Evolutionary conservation across 768 basidiomycete species (phyloP), one percentile per base, ranked within the genome.

Genomic region (Roridomyces roridus): DNA sequence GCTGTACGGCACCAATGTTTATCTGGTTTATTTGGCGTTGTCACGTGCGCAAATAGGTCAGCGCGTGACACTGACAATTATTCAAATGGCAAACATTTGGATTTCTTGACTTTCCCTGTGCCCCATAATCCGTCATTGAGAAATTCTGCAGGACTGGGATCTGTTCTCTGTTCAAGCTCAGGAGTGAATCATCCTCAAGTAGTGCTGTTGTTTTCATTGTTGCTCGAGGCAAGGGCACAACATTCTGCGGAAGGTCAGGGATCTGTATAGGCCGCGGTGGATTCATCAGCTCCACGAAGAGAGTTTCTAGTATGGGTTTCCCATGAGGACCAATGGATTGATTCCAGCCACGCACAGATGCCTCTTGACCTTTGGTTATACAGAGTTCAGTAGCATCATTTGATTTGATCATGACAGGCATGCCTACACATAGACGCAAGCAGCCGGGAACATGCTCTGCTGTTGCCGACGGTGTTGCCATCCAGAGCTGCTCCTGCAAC

Each of bases 301-400:
- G 11, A 3, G 48, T 36, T 11, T 36, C 34, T 21, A 50, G 34
- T 3, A 37, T 23, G 3, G n/a, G 2, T 2, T 50, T 12, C 3
- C 35, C 48, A 12, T 21, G 12, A 31, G 17, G 9, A 10, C 48
- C 24, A 5, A 35, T 26, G 5, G 48, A 3, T 3, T 17, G 7
- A 39, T 66, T 25, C 72, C 72, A 75, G 8, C 65, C 69, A 28
- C 51, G 45, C 0, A 75, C 64, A 17, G 24, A 36, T 0, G 41
- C 73, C 52, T 76, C 72, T 47, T 73, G 70, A 1, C 73, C 72
- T 39, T 72, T 72, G 8, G 72, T 76, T 0, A 74, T 71, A 49
- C 71, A 71, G 0, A 73, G 29, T 65, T 44, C 43, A 11, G 43
- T 44, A 2, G 43, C 43, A 23, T 24, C 21, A 15, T 44, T 44